Evolutionary conservation across 2,329 filamentous ascomycete species (phyloP), one percentile per base, ranked within the genome.

Genomic region (Cytospora piceae): DNA sequence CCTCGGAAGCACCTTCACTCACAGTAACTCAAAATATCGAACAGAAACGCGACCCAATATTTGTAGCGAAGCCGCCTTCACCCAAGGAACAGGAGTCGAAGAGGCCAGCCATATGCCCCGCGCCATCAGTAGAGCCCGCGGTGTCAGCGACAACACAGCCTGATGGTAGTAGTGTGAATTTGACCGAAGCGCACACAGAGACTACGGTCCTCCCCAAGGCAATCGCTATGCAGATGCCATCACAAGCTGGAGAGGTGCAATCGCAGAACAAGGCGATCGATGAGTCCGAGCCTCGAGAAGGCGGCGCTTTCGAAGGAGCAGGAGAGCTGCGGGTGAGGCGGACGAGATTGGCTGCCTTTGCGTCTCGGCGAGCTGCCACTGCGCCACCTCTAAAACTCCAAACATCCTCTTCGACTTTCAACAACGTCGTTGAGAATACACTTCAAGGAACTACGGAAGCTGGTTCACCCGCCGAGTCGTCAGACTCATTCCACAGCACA

Each of bases 401-500:
- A 59, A 74, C 71, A 66, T 71, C 70, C 53, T 73, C 74, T 53
- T 74, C 75, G 61, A 76, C 77, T 61, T 76, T 76, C 8, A 73
- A 74, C 54, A 78, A 75, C 49, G 74, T 77, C 37, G 76, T 81
- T 39, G 74, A 79, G 46, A 55, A 57, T 8, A 27, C 31, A 3
- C 27, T 51, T 1, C 49, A 61, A 3, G 74, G 76, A 39, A 71
- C 22, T 0, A 14, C 66, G 6, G 65, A 53, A 32, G 64, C 70
- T 3, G 63, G 74, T n/a, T 84, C 83, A 12, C 80, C 82, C 5
- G 78, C 79, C 34, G 78, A 73, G 42, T 81, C 81, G 17, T 74
- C 80, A 20, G 84, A 85, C 61, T 86, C 85, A 0, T 86, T 87
- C 68, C 83, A 85, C 70, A 85, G 80, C 64, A 77, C 81, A 6